Evolutionary conservation across 2,329 filamentous ascomycete species (phyloP).

Genomic region (Claviceps digitariae): DNA sequence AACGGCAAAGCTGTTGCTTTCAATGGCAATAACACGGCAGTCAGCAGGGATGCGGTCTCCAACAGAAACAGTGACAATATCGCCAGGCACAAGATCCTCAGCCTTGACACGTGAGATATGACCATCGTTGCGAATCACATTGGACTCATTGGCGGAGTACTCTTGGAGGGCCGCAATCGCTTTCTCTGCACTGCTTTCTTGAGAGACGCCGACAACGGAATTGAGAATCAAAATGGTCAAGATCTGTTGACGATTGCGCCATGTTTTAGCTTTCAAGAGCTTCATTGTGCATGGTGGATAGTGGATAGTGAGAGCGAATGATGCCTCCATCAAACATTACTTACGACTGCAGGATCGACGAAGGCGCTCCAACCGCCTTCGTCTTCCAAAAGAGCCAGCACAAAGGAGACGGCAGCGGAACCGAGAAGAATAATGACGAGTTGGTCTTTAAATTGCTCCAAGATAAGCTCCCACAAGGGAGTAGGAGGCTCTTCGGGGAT

Average conservation of each 20-base stretch:
- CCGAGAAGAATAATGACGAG: slow-evolving; percentile 89
- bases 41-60: slow-evolving; percentile 92
- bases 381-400: slow-evolving; percentile 83
- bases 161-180: slow-evolving; percentile 96
- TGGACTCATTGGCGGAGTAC: slow-evolving; percentile 97
- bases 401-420: slow-evolving; percentile 86
- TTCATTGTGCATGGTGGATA: neutral
- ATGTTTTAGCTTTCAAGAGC: neutral
- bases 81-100: slow-evolving; percentile 92
- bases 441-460: slow-evolving; percentile 99
- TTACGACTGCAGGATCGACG: slow-evolving; percentile 85
- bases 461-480: slow-evolving; percentile 86
- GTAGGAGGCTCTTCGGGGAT: slow-evolving; percentile 84
- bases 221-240: slow-evolving; percentile 95
- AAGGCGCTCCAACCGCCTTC: slow-evolving; percentile 94
- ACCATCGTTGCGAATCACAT: slow-evolving; percentile 70
- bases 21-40: slow-evolving; percentile 76
- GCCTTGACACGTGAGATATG: slow-evolving; percentile 74
- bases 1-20: slow-evolving; percentile 94
- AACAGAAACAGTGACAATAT: slow-evolving; percentile 76
- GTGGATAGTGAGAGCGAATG: neutral
- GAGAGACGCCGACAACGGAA: slow-evolving; percentile 91
- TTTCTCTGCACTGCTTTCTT: slow-evolving; percentile 97
- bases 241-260: slow-evolving; percentile 42
- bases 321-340: slow-evolving; percentile 22